These are phyloP conservation scores for Sordariomycetes sp. DNA, from an alignment of 2,329 filamentous ascomycete genomes.

Conservation along the genomic window DNA sequence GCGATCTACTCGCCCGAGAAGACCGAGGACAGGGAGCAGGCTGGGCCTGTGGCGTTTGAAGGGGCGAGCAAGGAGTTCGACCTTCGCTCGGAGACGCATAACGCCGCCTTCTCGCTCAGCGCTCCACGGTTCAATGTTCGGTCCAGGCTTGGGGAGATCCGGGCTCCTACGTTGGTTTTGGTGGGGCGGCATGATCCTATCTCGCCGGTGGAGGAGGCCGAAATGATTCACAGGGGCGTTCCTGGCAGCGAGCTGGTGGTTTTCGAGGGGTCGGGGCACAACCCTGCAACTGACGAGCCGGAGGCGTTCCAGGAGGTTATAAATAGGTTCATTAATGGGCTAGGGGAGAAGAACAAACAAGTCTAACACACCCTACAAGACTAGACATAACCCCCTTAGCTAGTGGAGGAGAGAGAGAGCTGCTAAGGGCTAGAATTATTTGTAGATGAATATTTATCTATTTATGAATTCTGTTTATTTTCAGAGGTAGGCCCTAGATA, in stretches of 20 bases:
- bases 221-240: slow-evolving; percentile 10
- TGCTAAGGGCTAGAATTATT: too few species aligned
- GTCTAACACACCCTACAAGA: too few species aligned
- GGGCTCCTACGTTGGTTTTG: slow-evolving; percentile 10
- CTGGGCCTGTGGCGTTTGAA: background rate
- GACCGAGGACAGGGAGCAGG: background rate
- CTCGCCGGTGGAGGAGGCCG: slow-evolving; percentile 10
- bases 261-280: slow-evolving; percentile 13
- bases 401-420: too few species aligned
- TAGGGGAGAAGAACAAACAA: background rate
- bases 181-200: slow-evolving; percentile 13
- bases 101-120: slow-evolving; percentile 12
- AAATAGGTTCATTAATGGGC: slow-evolving; percentile 2
- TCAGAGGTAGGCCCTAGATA: too few species aligned
- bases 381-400: too few species aligned
- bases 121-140: slow-evolving; percentile 13
- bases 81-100: slow-evolving; percentile 12
- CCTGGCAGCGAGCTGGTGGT: slow-evolving; percentile 10
- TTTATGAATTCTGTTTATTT: too few species aligned
- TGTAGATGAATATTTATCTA: too few species aligned
- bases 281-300: slow-evolving; percentile 11
- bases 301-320: slow-evolving; percentile 8
- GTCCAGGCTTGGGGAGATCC: slow-evolving; percentile 8
- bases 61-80: background rate
- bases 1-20: slow-evolving; percentile 10